Evolutionary conservation across 441 rosid species (phyloP), one percentile per base, ranked within the genome.

Genomic region (Aquilaria agallochum): DNA sequence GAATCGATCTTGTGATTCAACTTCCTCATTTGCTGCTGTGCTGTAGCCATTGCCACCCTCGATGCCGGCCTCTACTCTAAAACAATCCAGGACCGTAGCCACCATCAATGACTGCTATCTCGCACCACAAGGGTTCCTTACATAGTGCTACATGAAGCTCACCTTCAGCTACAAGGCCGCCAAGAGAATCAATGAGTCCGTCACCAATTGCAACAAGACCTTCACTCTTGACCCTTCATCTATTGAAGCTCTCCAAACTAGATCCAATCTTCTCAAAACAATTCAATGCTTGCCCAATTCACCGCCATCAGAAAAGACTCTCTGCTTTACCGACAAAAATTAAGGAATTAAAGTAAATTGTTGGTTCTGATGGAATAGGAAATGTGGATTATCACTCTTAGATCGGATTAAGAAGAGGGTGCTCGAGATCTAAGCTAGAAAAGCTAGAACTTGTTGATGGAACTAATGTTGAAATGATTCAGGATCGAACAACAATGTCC

Each of bases 151-250:
- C 58, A 34, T 34, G 42, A 34, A 34, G 6, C 42, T 5, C 3
- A 7, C 42, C 20, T 15, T 15, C 20, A 15, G 20, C 42, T 89
- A 87, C 63, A 77, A 76, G 57, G 73, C 86, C 2, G 81, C 89
- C 0, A 89, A 87, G 13, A 72, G 96, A 53, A 81, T 87, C n/a
- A 95, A 95, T 0, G 98, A 92, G 58, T 70, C 98, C 2, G 81
- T 92, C 34, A 87, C 89, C 5, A 96, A 92, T 69, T 92, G 98
- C 61, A 92, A 89, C 74, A 85, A 82, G 62, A 85, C 95, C 5
- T 58, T 92, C 34, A 92, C 98, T 12, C 87, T 92, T 1, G 86
- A 87, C 45, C 92, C 92, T 7, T 71, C 86, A 2, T 84, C 88
- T 58, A 78, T 89, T 42, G 85, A 81, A 27, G 98, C 98, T 15